A percentile compares a stretch with the other conserved stretches of the same genome.
phyloP scores from a whole-genome alignment of 2,329 filamentous ascomycete species.

The Aspergillus oerlinghausenensis region DNA sequence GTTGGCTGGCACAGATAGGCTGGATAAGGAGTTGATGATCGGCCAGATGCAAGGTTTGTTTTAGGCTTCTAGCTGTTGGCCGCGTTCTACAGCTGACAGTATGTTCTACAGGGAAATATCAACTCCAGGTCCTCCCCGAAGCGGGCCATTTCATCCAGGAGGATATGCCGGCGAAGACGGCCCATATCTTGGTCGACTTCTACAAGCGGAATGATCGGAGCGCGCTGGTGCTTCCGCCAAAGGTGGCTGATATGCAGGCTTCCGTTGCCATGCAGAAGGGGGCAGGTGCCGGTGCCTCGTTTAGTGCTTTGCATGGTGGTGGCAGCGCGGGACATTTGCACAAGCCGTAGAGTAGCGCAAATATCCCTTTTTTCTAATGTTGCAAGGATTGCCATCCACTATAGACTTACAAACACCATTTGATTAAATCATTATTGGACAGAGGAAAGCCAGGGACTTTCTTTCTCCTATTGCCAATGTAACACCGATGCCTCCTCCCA shows the following conservation, averaged over 20 bases:
- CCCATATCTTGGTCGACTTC: constrained; percentile 80
- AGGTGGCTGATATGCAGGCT: constrained; percentile 68
- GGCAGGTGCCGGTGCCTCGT: constrained; percentile 16
- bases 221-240: constrained; percentile 80
- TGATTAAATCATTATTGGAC: neutral
- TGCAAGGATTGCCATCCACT: neutral
- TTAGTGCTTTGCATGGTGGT: neutral
- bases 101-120: constrained; percentile 66
- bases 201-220: constrained; percentile 86
- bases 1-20: constrained; percentile 79
- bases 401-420: neutral
- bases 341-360: neutral
- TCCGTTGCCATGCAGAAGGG: constrained; percentile 39
- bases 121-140: constrained; percentile 88
- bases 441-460: neutral
- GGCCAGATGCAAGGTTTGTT: constrained; percentile 65
- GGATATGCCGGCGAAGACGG: constrained; percentile 86
- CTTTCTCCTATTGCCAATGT: neutral
- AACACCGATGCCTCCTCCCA: constrained; percentile 10
- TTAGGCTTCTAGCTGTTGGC: too few species aligned
- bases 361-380: neutral
- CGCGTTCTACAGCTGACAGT: too few species aligned
- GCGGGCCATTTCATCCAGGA: constrained; percentile 97
- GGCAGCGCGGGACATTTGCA: neutral
- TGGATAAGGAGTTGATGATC: constrained; percentile 90